These are phyloP conservation scores for Rhodotorula sp. DNA, from an alignment of 1,284 basidiomycete species.

Conservation along the genomic window DNA sequence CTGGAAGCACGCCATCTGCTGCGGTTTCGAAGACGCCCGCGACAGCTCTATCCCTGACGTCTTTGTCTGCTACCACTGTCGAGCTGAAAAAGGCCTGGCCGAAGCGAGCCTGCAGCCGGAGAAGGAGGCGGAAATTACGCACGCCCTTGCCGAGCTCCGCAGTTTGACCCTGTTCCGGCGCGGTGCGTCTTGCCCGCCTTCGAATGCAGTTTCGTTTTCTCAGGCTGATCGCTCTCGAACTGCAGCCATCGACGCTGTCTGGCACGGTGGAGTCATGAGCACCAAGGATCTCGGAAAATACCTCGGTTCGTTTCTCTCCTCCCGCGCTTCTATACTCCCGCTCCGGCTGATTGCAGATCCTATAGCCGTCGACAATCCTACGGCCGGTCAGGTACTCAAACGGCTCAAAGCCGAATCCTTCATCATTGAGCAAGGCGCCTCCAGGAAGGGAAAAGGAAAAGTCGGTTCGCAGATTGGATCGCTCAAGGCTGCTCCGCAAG, in stretches of 20 bases:
- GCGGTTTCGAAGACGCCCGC: constrained; percentile 16
- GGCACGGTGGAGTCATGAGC: constrained; percentile 21
- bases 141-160: constrained; percentile 22
- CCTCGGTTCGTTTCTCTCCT: constrained; percentile 11
- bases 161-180: constrained; percentile 32
- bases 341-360: neutral
- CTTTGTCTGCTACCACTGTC: constrained; percentile 31
- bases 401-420: constrained; percentile 28
- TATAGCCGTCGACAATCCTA: constrained; percentile 20
- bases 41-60: constrained; percentile 24
- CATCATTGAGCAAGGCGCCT: constrained; percentile 14
- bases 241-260: constrained; percentile 23
- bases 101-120: constrained; percentile 11
- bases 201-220: too few relatives aligned
- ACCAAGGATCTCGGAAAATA: constrained; percentile 11
- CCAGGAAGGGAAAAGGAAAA: constrained; percentile 2
- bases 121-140: constrained; percentile 19
- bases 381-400: constrained; percentile 28
- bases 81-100: constrained; percentile 7
- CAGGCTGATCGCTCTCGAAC: too few relatives aligned
- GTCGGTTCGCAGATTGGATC: neutral
- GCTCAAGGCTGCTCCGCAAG: neutral
- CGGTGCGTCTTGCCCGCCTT: constrained; percentile 1
- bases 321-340: neutral
- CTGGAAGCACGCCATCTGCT: constrained; percentile 35